Evolutionary conservation across 495 filamentous ascomycete species (phyloP).

Genomic region (Sphaerosporella brunnea): DNA sequence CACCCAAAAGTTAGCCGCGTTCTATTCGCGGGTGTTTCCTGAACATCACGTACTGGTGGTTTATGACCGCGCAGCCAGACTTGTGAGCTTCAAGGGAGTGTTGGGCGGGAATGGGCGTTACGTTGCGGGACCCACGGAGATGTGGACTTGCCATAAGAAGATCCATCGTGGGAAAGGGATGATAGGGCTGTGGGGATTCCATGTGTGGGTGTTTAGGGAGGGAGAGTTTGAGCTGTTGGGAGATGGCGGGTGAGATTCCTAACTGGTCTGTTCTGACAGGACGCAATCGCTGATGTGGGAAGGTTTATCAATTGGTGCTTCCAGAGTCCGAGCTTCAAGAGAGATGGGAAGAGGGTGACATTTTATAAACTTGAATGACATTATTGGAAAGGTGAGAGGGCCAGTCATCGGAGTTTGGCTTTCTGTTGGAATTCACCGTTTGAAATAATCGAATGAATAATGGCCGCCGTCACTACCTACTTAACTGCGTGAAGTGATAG

Average conservation of each 20-base stretch:
- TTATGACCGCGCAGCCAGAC: neutral
- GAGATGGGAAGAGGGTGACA: neutral
- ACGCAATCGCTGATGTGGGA: too few species aligned
- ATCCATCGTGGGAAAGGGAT: neutral
- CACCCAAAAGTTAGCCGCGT: neutral
- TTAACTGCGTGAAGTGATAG: too few species aligned
- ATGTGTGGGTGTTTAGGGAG: constrained; percentile 2
- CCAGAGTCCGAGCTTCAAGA: neutral
- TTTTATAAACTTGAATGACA: constrained; percentile 2
- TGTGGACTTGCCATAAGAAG: constrained; percentile 4
- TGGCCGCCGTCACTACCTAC: too few species aligned
- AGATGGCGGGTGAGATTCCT: neutral
- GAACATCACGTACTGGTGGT: constrained; percentile 1
- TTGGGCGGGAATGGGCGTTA: neutral
- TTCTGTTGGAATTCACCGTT: too few species aligned
- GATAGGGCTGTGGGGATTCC: neutral
- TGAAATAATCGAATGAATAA: too few species aligned
- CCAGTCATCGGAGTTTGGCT: too few species aligned
- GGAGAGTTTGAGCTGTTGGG: constrained; percentile 4
- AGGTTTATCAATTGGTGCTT: constrained; percentile 3
- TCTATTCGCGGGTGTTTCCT: neutral
- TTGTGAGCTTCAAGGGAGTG: neutral
- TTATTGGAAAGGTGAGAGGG: too few species aligned
- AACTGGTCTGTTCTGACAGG: neutral
- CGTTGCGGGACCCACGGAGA: neutral